A percentile compares a stretch with the other conserved stretches of the same genome.
phyloP scores from a whole-genome alignment of 2,329 filamentous ascomycete genomes.

The Exophiala oligosperma region DNA sequence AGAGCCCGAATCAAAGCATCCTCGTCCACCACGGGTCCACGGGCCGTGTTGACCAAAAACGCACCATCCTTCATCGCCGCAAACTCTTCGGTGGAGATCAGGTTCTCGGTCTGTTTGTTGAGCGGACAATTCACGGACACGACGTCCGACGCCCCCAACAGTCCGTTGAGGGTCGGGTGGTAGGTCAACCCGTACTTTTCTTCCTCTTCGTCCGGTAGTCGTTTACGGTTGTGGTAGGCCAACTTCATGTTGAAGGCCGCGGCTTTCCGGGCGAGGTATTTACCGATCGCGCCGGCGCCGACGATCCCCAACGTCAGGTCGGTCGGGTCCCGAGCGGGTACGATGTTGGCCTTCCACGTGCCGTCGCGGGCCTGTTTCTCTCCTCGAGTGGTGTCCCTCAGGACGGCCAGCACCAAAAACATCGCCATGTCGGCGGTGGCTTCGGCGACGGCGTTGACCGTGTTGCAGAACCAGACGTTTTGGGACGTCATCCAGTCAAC shows the following conservation, averaged over 20 bases:
- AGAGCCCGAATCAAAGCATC: conserved; percentile 49
- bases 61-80: conserved; percentile 49
- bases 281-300: conserved; percentile 50
- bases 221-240: conserved; percentile 71
- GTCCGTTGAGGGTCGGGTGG: conserved; percentile 30
- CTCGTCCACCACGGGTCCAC: conserved; percentile 53
- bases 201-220: conserved; percentile 55
- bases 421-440: conserved; percentile 54
- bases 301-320: conserved; percentile 50
- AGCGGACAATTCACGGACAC: conserved; percentile 33
- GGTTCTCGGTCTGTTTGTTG: conserved; percentile 12
- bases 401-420: conserved; percentile 46
- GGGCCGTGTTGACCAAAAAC: conserved; percentile 53
- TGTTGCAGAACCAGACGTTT: conserved; percentile 56
- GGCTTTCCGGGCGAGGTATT: conserved; percentile 54
- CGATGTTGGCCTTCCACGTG: conserved; percentile 38
- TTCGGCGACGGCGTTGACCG: conserved; percentile 53
- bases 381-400: conserved; percentile 47
- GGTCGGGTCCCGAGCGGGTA: conserved; percentile 43
- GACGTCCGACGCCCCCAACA: conserved; percentile 36
- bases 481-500: conserved; percentile 64
- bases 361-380: conserved; percentile 41
- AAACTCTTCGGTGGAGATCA: conserved; percentile 42
- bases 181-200: conserved; percentile 36
- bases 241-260: conserved; percentile 73